Conservation (phyloP, 306 rosid genomes). For the Fragaria nilgerrensis region DNA sequence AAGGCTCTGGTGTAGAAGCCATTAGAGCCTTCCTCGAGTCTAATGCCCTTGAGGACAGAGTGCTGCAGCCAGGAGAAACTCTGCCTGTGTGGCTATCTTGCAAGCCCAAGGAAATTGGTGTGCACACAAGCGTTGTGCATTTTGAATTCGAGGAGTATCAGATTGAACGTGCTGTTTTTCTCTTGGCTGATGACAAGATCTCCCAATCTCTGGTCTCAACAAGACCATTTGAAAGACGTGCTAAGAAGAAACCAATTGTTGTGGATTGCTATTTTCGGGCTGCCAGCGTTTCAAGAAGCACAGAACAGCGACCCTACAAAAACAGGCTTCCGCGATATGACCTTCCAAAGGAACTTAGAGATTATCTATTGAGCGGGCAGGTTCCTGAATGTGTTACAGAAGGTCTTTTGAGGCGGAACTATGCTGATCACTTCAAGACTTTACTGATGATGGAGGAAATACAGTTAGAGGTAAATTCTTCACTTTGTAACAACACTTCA, state of each 20-base stretch:
- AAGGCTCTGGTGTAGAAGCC: conserved; percentile 35
- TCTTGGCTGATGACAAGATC: conserved; percentile 78
- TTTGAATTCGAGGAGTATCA: conserved; percentile 64
- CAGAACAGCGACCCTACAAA: conserved; percentile 19
- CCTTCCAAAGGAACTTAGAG: conserved; percentile 54
- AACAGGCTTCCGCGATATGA: conserved; percentile 72
- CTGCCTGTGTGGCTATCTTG: conserved; percentile 83
- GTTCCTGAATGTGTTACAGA: conserved; percentile 50
- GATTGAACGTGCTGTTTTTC: conserved; percentile 75
- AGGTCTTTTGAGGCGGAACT: conserved; percentile 54
- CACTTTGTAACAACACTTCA: conserved; percentile 2
- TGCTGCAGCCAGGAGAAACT: conserved; percentile 69
- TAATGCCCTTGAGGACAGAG: conserved; percentile 66
- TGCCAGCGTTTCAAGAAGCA: conserved; percentile 40
- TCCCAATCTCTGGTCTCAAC: conserved; percentile 63
- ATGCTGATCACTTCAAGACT: conserved; percentile 49
- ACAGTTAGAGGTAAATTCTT: conserved; percentile 66
- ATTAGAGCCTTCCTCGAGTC: conserved; percentile 50
- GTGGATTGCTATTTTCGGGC: conserved; percentile 36
- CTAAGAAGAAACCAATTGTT: conserved; percentile 49
- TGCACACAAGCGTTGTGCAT: conserved; percentile 62
- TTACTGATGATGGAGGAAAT: conserved; percentile 86
- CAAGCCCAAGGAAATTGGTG: conserved; percentile 74
- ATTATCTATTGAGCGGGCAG: conserved; percentile 47
- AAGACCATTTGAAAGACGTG: conserved; percentile 55